Percentiles rank a stretch among this genome's conserved stretches.
These are phyloP conservation scores for Trichosanthes cucumerina DNA, from an alignment of 306 rosid species.

Conservation along the genomic window DNA sequence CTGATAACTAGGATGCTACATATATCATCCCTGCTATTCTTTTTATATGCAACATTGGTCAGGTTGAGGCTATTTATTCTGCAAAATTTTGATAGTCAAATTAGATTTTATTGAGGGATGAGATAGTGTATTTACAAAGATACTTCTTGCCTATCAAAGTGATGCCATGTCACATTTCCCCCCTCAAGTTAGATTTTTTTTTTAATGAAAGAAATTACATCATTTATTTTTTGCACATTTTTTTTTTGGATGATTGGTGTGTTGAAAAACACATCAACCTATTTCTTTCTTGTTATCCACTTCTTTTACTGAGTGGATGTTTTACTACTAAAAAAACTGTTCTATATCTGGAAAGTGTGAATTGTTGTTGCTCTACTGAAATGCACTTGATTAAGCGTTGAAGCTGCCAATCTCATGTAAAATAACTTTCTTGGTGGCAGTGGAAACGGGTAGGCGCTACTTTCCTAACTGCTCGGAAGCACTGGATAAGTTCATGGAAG, in stretches of 20 bases:
- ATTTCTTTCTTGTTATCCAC: background rate
- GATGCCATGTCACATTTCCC: too few relatives aligned
- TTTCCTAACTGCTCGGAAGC: slow-evolving; percentile 47
- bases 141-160: too few relatives aligned
- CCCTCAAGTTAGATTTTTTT: too few relatives aligned
- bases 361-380: background rate
- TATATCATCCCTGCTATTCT: background rate
- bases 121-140: too few relatives aligned
- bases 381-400: background rate
- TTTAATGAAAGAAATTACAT: too few relatives aligned
- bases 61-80: background rate
- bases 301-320: background rate
- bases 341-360: background rate
- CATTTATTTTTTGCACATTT: too few relatives aligned
- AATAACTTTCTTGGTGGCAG: slow-evolving; percentile 18
- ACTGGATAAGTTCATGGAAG: slow-evolving; percentile 39
- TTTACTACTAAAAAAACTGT: background rate
- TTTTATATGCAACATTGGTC: background rate
- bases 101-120: too few relatives aligned
- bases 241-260: too few relatives aligned
- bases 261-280: background rate
- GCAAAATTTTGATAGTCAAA: too few relatives aligned
- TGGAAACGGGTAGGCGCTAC: slow-evolving; percentile 32
- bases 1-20: background rate
- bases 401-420: background rate